Evolutionary conservation across 768 basidiomycete species (phyloP).

Genomic region (Trametes sanguinea): DNA sequence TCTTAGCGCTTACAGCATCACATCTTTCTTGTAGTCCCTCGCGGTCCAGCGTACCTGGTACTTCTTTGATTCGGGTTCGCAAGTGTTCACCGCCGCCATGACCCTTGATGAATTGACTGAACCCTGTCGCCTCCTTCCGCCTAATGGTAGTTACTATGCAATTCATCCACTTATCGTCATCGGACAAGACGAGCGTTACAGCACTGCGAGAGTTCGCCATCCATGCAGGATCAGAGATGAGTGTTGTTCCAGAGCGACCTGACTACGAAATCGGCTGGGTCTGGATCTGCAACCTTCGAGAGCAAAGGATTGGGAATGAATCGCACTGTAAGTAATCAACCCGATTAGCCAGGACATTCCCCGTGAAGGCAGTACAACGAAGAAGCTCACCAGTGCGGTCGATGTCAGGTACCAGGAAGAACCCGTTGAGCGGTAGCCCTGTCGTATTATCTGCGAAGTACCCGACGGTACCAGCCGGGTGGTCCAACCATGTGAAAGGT

Average conservation of each 20-base stretch:
- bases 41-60: background rate
- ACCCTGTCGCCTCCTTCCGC: background rate
- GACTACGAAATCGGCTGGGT: constrained; percentile 48
- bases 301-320: constrained; percentile 43
- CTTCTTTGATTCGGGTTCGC: background rate
- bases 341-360: background rate
- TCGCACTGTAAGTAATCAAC: constrained; percentile 36
- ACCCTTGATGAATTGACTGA: constrained; percentile 12
- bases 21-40: constrained; percentile 9
- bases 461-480: constrained; percentile 55
- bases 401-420: constrained; percentile 55
- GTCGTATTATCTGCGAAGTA: constrained; percentile 49
- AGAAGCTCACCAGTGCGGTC: constrained; percentile 49
- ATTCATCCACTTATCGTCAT: background rate
- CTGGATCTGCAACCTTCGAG: constrained; percentile 41
- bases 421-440: constrained; percentile 49
- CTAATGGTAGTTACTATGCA: background rate
- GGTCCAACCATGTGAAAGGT: constrained; percentile 61
- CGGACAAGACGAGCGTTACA: background rate
- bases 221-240: constrained; percentile 28
- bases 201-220: no score
- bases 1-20: background rate
- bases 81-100: background rate
- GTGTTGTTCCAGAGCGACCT: constrained; percentile 59
- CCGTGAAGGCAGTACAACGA: background rate